Evolutionary conservation across 768 basidiomycete species (phyloP), one percentile per base, ranked within the genome.

Genomic region (Amanita subjunquillea): DNA sequence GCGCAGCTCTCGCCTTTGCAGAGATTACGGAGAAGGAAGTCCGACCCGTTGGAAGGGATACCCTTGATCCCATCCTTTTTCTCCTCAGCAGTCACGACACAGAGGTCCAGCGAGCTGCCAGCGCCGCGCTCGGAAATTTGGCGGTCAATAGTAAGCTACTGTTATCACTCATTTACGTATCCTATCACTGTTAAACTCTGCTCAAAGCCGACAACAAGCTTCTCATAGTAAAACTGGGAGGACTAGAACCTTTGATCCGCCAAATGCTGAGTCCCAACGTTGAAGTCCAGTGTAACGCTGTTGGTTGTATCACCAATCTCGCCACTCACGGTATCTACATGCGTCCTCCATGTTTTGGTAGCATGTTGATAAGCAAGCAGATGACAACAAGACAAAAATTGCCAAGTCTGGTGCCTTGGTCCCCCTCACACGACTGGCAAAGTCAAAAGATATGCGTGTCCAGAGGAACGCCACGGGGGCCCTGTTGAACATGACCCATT

Each of bases 21-120:
- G 96, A 99, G 69, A 99, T 99, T 55, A 99, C 96, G 22, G 96
- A 99, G 74, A 98, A 98, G 72, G 96, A 99, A 70, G 95, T 98
- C 49, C 82, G 94, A 41, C 91, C 90, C 43, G 96, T 99, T 20
- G 92, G 89, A 12, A 79, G 96, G 56, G 96, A 98, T 66, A 99
- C 96, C 17, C 79, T 99, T 60, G 96, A 99, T 69, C 96, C 96
- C 48, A 94, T 99, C 56, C 82, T 98, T 53, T 99, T 96, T 69
- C 82, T 99, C 56, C 79, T 99, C 58, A 89, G 91, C 61, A 93
- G 90, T 63, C 96, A 98, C 68, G 96, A 99, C 69, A 92, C 91
- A 50, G 96, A 99, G 71, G 96, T 99, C 50, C 96, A 99, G 71
- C 82, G 96, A 63, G 96, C 96, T 29, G 95, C 95, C 32, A 92